Conservation (phyloP, 352 stramenopile species). For the Pythium dissotocum region DNA sequence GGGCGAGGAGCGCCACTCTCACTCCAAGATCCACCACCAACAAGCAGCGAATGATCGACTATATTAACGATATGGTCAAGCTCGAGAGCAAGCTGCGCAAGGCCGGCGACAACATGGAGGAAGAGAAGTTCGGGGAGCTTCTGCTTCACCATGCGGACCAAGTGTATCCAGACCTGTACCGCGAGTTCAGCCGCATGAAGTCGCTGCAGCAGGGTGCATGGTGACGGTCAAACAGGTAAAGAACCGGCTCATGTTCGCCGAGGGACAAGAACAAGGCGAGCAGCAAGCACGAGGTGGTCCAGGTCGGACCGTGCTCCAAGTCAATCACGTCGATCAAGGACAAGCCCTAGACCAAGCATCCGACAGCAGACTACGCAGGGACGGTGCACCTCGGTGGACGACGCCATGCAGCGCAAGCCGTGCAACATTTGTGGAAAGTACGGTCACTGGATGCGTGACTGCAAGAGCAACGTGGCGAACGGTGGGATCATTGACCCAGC, state of each 20-base stretch:
- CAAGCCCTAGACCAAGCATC: neutral
- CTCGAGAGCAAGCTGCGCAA: constrained; percentile 5
- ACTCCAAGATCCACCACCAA: no score
- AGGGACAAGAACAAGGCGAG: constrained; percentile 1
- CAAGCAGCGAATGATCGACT: neutral
- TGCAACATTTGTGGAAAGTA: neutral
- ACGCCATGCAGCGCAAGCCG: neutral
- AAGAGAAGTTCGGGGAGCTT: constrained; percentile 4
- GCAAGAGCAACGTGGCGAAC: neutral
- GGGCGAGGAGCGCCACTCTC: no score
- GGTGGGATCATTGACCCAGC: neutral
- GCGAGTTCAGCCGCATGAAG: neutral
- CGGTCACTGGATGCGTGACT: neutral
- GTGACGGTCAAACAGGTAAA: neutral
- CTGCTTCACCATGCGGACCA: neutral
- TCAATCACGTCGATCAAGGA: constrained; percentile 3
- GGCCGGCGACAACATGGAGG: neutral
- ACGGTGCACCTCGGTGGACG: neutral
- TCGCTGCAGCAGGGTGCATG: neutral
- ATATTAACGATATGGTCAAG: neutral
- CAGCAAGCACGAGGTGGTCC: neutral
- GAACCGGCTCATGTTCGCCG: neutral
- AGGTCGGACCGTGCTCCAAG: neutral
- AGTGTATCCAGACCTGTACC: constrained; percentile 5
- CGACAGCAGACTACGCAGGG: neutral